Percentiles rank a stretch among this genome's conserved stretches.
phyloP scores from a whole-genome alignment of 371 early-diverging fungal genomes.

The Gilbertella persicaria region DNA sequence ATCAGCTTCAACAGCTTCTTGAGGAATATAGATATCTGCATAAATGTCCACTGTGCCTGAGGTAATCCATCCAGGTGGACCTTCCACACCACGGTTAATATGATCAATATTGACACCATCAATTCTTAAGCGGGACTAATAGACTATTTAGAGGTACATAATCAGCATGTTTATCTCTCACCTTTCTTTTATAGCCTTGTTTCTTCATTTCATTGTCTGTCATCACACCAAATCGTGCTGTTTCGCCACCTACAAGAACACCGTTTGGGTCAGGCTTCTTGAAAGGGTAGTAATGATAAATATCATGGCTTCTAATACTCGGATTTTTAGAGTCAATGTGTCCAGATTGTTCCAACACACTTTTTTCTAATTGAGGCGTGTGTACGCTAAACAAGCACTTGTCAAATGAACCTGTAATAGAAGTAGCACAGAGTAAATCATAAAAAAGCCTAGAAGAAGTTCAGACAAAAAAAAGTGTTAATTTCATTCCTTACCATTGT shows the following conservation, averaged over 20 bases:
- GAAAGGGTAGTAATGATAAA: conserved; percentile 46
- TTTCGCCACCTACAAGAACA: conserved; percentile 49
- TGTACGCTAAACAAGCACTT: conserved; percentile 93
- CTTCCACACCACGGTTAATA: conserved; percentile 82
- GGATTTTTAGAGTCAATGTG: conserved; percentile 40
- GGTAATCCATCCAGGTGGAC: conserved; percentile 95
- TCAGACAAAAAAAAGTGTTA: not conserved
- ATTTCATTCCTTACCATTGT: conserved; percentile 65
- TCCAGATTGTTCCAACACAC: conserved; percentile 46
- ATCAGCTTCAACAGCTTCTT: conserved; percentile 59
- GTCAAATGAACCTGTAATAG: conserved; percentile 92
- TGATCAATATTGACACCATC: conserved; percentile 92
- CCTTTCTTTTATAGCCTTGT: conserved; percentile 53
- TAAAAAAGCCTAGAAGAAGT: conserved; percentile 70
- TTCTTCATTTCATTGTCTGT: conserved; percentile 47
- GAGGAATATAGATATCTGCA: conserved; percentile 73
- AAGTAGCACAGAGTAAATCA: conserved; percentile 88
- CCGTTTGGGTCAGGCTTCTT: conserved; percentile 50
- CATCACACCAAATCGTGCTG: conserved; percentile 44
- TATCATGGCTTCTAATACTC: conserved; percentile 45
- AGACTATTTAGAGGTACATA: not conserved
- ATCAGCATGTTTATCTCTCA: conserved; percentile 10
- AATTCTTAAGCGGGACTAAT: conserved; percentile 81
- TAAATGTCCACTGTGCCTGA: conserved; percentile 85
- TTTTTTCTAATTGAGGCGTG: conserved; percentile 71